Base-by-base conservation (phyloP, 2,329 filamentous ascomycete genomes). In the Neonectria hederae region DNA sequence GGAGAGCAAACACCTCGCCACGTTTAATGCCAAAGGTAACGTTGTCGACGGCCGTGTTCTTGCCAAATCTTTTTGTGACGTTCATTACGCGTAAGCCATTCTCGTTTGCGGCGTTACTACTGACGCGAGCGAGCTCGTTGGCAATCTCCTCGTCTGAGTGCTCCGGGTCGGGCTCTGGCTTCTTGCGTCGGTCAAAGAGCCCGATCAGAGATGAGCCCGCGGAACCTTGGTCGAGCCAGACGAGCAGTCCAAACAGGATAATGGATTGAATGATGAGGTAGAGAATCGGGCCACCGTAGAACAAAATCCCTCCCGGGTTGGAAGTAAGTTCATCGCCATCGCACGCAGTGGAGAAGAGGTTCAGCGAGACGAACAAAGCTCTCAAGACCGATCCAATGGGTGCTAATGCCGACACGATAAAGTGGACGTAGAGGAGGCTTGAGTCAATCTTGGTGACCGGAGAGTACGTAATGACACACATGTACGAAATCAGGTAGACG, bases 1-100 rank as follows among this genome's bases (percentile, higher is more conserved):
- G 86, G 0, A 97, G 84, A 0, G 94, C 94, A 78, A 97, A 97
- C 1, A 97, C 92, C 76, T 97, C 91, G 54, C 92, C 91, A 53
- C 87, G 88, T 17, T 87, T 86, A 32, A 97, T 90, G 19, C 91
- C 90, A 72, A 97, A 97, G 0, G 91, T 92, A 45, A 97, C 87
- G 72, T 97, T 92, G 71, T 97, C 90, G n/a, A 97, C 93, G 3
- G 93, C 94, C 1, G 89, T 88, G 69, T 91, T 90, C 65, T 85
- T 85, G 14, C 89, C 87, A 70, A 97, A 97, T 0, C 86, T 84
- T 77, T 97, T 97, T 32, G 90, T 93, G 2, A 97, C 81, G 75
- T 97, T 88, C 46, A 92, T 79, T 5, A 97, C 92, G n/a, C 90
- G 88, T 17, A 97, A 86, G 17, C 92, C 92, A 69, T 94, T 90